Conservation (phyloP, 331 rosid genomes). For the Saraca asoca region DNA sequence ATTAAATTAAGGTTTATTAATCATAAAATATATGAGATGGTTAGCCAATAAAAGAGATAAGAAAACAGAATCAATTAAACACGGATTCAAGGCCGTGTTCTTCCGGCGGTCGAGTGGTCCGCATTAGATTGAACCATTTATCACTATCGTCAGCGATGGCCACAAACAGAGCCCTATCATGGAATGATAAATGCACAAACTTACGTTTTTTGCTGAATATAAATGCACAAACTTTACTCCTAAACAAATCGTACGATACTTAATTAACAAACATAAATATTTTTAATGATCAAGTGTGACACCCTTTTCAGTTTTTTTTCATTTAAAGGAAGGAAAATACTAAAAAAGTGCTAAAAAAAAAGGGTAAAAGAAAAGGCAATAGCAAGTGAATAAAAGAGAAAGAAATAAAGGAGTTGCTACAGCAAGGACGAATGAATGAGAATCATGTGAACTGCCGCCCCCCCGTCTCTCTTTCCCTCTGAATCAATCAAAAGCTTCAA, state of each 20-base stretch:
- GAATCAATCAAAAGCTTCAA: constrained; percentile 50
- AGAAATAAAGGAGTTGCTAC: constrained; percentile 27
- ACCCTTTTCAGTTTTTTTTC: background rate
- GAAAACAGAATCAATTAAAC: too few relatives aligned
- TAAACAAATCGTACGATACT: background rate
- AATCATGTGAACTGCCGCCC: constrained; percentile 75
- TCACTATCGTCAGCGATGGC: background rate
- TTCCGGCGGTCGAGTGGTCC: too few relatives aligned
- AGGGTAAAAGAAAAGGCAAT: background rate
- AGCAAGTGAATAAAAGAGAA: background rate
- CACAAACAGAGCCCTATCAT: background rate
- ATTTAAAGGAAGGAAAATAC: background rate
- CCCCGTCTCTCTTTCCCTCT: constrained; percentile 37
- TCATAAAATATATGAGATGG: too few relatives aligned
- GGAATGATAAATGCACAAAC: too few relatives aligned
- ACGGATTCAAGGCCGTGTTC: too few relatives aligned
- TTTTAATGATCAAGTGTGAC: background rate
- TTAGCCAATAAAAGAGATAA: too few relatives aligned
- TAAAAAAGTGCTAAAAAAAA: background rate
- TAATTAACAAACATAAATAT: too few relatives aligned
- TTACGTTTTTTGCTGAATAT: background rate
- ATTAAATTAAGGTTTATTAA: too few relatives aligned
- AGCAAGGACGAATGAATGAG: constrained; percentile 61
- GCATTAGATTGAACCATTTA: background rate
- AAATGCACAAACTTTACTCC: background rate